Base-by-base conservation (phyloP, 1,139 yeast genomes). In the Yamadazyma oceani region DNA sequence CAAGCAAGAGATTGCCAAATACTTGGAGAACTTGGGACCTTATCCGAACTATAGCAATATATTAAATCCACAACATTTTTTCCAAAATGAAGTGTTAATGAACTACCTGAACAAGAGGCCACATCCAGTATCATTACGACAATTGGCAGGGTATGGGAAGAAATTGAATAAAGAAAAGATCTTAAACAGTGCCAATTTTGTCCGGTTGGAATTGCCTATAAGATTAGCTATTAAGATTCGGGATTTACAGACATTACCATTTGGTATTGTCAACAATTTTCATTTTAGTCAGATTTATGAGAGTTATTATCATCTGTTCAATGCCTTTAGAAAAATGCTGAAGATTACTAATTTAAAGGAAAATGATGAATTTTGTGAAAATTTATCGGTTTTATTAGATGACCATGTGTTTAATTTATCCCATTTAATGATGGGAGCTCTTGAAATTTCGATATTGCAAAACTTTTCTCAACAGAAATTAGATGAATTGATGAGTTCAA, bases 241-340 rank as follows among this genome's bases (percentile, higher is more conserved):
- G 49, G 92, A 86, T 42, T 69, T 92, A 58, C 97, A 92, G 58
- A 70, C 73, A 4, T 62, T 90, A 40, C 96, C 97, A 3, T 90
- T 82, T 64, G 83, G 85, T 9, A 85, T 89, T 11, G 85, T 87
- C 26, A 83, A 86, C 56, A 90, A 90, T 58, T 83, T 78, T 54
- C 96, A 90, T 60, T 69, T 90, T 51, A 83, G 86, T 14, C 87
- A 83, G 50, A 92, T 89, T 21, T 90, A 90, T 58, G 96, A 90
- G 55, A 80, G 89, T 48, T 90, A 90, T 59, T 86, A 87, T 55
- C 81, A 80, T 48, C 89, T 89, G 54, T 90, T 90, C 64, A 89
- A 89, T 58, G 78, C 84, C 38, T 85, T 90, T 51, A 73, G 97
- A 42, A 82, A 78, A 57, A 76, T 84, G 39, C 83, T 87, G 2